Percentiles rank a stretch among this genome's conserved stretches.
Evolutionary conservation across 345 rosid genomes (phyloP).

Genomic region (Linum tenue): DNA sequence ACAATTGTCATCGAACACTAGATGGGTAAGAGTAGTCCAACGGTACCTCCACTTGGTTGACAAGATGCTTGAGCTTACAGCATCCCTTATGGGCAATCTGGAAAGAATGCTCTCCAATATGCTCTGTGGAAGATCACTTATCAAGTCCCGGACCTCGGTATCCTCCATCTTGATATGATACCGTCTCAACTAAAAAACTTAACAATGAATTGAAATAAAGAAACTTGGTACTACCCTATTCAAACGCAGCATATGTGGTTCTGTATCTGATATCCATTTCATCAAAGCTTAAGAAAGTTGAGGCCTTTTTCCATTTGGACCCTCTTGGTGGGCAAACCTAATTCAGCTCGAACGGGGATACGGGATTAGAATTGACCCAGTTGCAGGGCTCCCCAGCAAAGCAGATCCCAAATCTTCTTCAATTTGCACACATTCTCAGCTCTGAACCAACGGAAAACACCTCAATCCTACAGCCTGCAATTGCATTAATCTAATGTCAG

Average conservation of each 20-base stretch:
- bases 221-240: background rate
- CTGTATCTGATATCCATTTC: background rate
- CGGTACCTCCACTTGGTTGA: constrained; percentile 80
- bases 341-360: too few relatives aligned
- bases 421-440: background rate
- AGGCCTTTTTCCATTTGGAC: background rate
- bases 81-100: constrained; percentile 57
- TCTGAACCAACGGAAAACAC: too few relatives aligned
- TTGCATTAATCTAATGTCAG: background rate
- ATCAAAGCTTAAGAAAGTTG: background rate
- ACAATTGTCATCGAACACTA: constrained; percentile 63
- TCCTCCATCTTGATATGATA: constrained; percentile 29
- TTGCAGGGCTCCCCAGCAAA: background rate
- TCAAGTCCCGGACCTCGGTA: constrained; percentile 29
- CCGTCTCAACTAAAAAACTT: background rate
- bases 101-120: constrained; percentile 66
- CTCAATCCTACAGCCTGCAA: too few relatives aligned
- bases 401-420: background rate
- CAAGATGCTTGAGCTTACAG: constrained; percentile 63
- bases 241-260: too few relatives aligned
- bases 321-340: too few relatives aligned
- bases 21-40: constrained; percentile 64
- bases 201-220: background rate
- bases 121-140: constrained; percentile 78
- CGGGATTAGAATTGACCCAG: background rate